Evolutionary conservation across 768 basidiomycete genomes (phyloP), one percentile per base, ranked within the genome.

Genomic region (Russula sp.): DNA sequence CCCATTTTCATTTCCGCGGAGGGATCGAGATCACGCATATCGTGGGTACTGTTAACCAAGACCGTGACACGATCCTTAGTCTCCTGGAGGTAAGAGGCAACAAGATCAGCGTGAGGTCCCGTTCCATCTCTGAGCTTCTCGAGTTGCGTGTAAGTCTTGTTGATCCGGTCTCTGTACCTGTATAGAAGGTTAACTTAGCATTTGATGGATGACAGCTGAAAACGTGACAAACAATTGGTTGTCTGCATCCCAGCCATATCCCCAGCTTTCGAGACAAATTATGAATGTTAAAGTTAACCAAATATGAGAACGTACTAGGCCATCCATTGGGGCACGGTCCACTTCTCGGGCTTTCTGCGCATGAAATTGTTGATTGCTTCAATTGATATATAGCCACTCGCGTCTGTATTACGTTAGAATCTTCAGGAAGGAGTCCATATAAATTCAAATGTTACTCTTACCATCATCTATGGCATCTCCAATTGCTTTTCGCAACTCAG

Each of bases 201-300:
- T 20, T 44, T 10, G 26, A 22, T 20, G 1, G 8, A 40, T 56
- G 13, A 14, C 10, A 48, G 13, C 1, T 22, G 22, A 32, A 57
- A 56, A 48, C 2, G 13, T n/a, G 20, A 56, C 64, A 40, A 50
- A 65, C 65, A 53, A 24, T 5, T 34, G 51, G 30, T 66, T 66
- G 55, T 66, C 65, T 9, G 65, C 62, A 53, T 64, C 65, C 65
- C 65, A 63, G 42, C 65, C 65, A 36, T 66, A 63, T 26, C 61
- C 65, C 65, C 65, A 63, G 49, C 65, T 66, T 40, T 32, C 9
- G n/a, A 6, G 22, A 48, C 38, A 14, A 9, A 22, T 32, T 49
- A 36, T 28, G 30, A 50, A 63, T 11, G 50, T 8, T 13, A 11
- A 22, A 16, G n/a, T 52, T 14, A 16, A 44, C 0, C 30, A 60